Base-by-base conservation (phyloP, 176 grass and related monocot species). In the Oropetium thomaeum region DNA sequence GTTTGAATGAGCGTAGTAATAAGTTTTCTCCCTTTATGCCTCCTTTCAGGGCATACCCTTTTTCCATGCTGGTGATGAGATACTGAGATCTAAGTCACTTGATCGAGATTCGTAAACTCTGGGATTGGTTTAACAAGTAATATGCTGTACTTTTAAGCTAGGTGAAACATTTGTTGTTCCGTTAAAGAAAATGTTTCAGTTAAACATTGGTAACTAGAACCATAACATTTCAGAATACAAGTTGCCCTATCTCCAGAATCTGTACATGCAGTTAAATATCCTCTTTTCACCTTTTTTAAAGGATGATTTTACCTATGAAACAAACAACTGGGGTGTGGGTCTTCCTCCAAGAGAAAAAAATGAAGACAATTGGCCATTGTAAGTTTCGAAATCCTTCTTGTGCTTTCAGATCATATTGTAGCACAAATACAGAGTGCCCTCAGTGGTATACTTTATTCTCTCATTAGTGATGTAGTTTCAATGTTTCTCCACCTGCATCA, bases 91-190 rank as follows among this genome's bases (percentile, higher is more conserved):
- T n/a, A 97, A 97, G 73, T 97, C 90, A 29, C 78, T 97, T 48
- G 93, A 97, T 81, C 90, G 93, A 79, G 93, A 97, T 87, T 97
- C 93, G 6, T 97, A 91, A 89, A 97, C 70, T 93, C 93, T 67
- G 90, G 88, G 93, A 97, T 85, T 97, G 93, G 93, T 97, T 97
- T 81, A 97, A 93, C 88, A 97, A 84, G 93, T 97, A 82, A 82
- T 58, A 19, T 35, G 11, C 38, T 82, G 4, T 40, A 67, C 60
- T 73, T 76, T 26, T 14, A 58, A 51, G 13, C 48, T 88, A 12
- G 62, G 13, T 13, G 44, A 74, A 71, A 71, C 12, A 71, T 37
- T 23, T 65, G 6, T 45, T 83, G 19, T 79, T 76, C 16, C n/a
- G 28, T 58, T 27, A 45, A 69, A 32, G 52, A 37, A 23, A 57